Evolutionary conservation across 2,329 filamentous ascomycete species (phyloP).

Genomic region (Daldinia eschscholtzii): DNA sequence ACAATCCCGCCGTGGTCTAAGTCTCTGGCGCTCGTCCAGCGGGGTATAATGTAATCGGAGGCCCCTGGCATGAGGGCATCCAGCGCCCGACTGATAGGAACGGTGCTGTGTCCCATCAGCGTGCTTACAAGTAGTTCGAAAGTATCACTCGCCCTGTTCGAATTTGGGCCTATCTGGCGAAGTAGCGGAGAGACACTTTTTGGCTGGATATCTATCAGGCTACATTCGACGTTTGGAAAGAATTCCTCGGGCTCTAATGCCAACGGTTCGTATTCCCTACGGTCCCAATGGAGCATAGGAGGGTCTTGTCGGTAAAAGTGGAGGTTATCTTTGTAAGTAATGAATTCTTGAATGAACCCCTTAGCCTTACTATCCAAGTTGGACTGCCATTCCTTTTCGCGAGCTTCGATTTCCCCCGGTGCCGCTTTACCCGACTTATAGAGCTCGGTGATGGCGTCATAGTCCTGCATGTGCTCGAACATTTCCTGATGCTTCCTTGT

Average conservation of each 20-base stretch:
- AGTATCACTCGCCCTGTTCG: constrained; percentile 60
- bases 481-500: constrained; percentile 31
- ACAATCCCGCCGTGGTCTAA: constrained; percentile 60
- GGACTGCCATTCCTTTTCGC: constrained; percentile 54
- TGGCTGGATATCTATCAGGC: constrained; percentile 77
- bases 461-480: constrained; percentile 4
- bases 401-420: constrained; percentile 47
- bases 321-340: constrained; percentile 64
- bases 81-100: constrained; percentile 60
- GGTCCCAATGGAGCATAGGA: constrained; percentile 75
- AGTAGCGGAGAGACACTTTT: constrained; percentile 64
- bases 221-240: constrained; percentile 69
- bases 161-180: constrained; percentile 58
- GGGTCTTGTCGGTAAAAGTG: constrained; percentile 63
- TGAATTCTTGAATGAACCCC: constrained; percentile 53
- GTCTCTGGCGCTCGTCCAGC: constrained; percentile 65
- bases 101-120: constrained; percentile 54
- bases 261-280: constrained; percentile 78
- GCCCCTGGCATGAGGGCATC: constrained; percentile 71
- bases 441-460: constrained; percentile 32
- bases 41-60: constrained; percentile 62
- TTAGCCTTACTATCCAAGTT: constrained; percentile 46
- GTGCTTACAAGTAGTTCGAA: constrained; percentile 65
- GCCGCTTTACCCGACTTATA: constrained; percentile 34
- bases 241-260: constrained; percentile 70